Evolutionary conservation across 495 filamentous ascomycete species (phyloP), one percentile per base, ranked within the genome.

Genomic region (Cercophora samala): DNA sequence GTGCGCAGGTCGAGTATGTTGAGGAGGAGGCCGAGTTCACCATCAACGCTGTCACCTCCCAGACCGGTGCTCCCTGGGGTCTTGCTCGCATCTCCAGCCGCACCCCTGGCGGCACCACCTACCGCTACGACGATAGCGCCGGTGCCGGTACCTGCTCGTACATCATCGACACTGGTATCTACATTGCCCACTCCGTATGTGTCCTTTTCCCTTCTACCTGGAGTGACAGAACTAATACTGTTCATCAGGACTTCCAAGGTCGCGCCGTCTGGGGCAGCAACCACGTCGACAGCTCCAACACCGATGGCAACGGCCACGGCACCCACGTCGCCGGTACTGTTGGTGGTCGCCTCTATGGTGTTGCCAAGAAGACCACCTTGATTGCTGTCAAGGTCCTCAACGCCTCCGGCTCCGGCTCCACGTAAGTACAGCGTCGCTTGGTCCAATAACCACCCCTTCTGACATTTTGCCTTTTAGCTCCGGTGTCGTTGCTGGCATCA

Each of bases 151-250:
- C 83, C 58, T 87, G 78, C 65, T 79, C 83, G 64, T 90, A 89
- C 65, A 79, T 90, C 60, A 80, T 90, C 65, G 88, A 85, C 70
- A 83, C 81, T 6, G 88, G 88, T 66, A 86, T 89, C 73, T 80
- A 83, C 69, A 83, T 75, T 23, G 58, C 69, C 15, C 88, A 90
- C 69, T 64, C 67, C 54, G 37, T 46, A 46, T 46, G 37, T 46
- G 13, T 11, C 37, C 13, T 18, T 46, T 46, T n/a, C n/a, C n/a
- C n/a, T n/a, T n/a, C n/a, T n/a, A n/a, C n/a, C n/a, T 46, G 13
- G 2, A 17, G 37, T 2, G 2, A 46, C 15, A 2, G 2, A 17
- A 13, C 37, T 46, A 11, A 46, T 9, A 9, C 37, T 46, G 3
- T 18, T 46, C 37, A 46, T 17, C 37, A 46, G 37, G 69, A 82